Evolutionary conservation across 164 flowering plant species (phyloP), one percentile per base, ranked within the genome.

Genomic region (Vitis labrusca): DNA sequence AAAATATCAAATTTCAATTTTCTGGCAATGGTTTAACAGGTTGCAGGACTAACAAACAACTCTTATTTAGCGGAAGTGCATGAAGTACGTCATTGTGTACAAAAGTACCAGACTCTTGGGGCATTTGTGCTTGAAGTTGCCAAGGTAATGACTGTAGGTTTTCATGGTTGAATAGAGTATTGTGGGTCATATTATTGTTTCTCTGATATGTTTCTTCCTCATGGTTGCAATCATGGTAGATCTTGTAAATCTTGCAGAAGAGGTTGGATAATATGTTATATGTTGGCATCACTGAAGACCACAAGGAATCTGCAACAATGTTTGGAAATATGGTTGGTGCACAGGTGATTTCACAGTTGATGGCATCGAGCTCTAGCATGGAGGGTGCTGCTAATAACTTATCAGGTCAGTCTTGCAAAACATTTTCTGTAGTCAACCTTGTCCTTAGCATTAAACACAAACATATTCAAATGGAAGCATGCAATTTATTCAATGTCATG

Each of bases 11-110:
- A 50, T 67, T 52, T 23, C 9, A 59, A 47, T 13, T 23, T 73
- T 44, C 62, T 78, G 59, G 55, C 16, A 1, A 52, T 65, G 17
- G 23, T 70, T 76, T 65, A 32, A 76, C 77, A 96, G 99, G 86
- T 96, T 78, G 93, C 97, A 66, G 99, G 99, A 61, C 77, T 96
- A 77, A 93, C 98, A 72, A 96, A 96, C 86, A 96, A 96, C 80
- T 92, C 99, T 51, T 86, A 80, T 76, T 60, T 79, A 59, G 53
- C 70, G 2, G 94, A 85, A 64, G 61, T 97, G 71, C 97, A 91
- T 81, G 83, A 86, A 73, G 91, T 96, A 65, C 95, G 97, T 12
- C 91, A 76, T 47, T 96, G 99, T 82, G 92, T 91, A 27, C 81
- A 83, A 72, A 83, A 85, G 79, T 77, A 90, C 73, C 81, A 64